Conservation (phyloP, 2,329 filamentous ascomycete species). For the Trichoderma atrobrunneum region DNA sequence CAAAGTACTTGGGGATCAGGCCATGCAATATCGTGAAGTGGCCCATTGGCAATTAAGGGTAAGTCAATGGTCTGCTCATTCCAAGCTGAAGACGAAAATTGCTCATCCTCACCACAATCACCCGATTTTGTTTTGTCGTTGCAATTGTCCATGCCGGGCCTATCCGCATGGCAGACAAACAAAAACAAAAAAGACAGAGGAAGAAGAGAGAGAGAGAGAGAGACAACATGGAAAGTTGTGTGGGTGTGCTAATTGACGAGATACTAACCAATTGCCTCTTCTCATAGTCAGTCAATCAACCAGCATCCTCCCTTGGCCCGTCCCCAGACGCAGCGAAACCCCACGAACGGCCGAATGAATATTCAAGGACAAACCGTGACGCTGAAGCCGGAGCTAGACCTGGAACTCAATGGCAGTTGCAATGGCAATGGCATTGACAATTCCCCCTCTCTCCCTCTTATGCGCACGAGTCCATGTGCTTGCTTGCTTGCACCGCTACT, state of each 20-base stretch:
- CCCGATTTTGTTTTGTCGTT: neutral
- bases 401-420: neutral
- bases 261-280: slow-evolving; percentile 1
- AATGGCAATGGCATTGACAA: neutral
- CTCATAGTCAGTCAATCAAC: neutral
- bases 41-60: neutral
- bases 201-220: neutral
- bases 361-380: neutral
- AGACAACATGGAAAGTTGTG: neutral
- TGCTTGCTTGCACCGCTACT: neutral
- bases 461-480: neutral
- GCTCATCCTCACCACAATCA: neutral
- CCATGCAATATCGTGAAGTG: slow-evolving; percentile 6
- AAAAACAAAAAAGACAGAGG: neutral
- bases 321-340: neutral
- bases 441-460: neutral
- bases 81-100: neutral
- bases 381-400: neutral
- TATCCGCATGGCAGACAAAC: neutral
- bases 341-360: neutral
- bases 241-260: neutral
- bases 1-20: neutral
- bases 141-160: neutral
- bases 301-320: neutral
- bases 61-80: neutral